Evolutionary conservation across 352 stramenopile genomes (phyloP).

Genomic region (Phytophthora constricta): DNA sequence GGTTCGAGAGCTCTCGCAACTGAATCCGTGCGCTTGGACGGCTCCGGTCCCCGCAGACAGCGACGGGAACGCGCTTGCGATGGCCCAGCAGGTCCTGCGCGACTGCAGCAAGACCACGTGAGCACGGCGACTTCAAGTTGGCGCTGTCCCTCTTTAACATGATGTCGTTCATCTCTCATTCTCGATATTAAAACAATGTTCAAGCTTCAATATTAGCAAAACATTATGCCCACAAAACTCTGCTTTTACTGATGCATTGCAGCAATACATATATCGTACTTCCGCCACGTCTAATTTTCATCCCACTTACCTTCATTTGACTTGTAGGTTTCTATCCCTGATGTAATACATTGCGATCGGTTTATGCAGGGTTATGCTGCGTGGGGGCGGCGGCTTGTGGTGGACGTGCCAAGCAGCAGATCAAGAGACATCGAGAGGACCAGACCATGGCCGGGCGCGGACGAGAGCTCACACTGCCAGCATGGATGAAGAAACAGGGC

Average conservation of each 20-base stretch:
- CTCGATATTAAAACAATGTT: not conserved
- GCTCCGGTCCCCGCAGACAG: constrained; percentile 34
- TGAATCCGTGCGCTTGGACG: constrained; percentile 52
- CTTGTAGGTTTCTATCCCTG: no score
- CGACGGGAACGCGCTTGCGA: constrained; percentile 43
- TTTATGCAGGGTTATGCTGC: not conserved
- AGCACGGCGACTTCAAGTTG: constrained; percentile 14
- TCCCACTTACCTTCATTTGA: no score
- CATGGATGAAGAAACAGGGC: constrained; percentile 89
- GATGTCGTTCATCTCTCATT: not conserved
- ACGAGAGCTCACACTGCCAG: constrained; percentile 84
- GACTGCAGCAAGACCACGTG: constrained; percentile 48
- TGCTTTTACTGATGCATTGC: no score
- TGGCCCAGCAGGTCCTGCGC: constrained; percentile 51
- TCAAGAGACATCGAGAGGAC: constrained; percentile 7
- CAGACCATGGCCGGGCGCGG: constrained; percentile 77
- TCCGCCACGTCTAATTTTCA: no score
- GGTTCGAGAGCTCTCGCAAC: constrained; percentile 34
- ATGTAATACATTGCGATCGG: no score
- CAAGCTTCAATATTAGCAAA: not conserved
- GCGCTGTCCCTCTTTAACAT: constrained; percentile 13
- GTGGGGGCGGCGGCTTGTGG: constrained; percentile 16
- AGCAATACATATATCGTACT: no score
- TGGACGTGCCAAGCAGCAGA: constrained; percentile 30
- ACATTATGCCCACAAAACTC: no score